Evolutionary conservation across 2,329 filamentous ascomycete species (phyloP), one percentile per base, ranked within the genome.

Genomic region (Botryotinia convoluta): DNA sequence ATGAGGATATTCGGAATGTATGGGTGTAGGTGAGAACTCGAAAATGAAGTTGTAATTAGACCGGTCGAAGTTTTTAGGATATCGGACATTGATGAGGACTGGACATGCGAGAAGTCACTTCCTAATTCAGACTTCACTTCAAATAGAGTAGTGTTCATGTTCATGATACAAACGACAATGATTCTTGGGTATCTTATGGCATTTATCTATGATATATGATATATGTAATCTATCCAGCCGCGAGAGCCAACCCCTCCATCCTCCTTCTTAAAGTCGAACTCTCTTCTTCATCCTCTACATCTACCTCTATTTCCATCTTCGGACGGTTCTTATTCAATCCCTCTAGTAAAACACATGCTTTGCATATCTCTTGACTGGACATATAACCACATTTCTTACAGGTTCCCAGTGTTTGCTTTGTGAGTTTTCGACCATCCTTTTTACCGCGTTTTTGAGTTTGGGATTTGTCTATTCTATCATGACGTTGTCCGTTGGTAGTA

Each of bases 331-430:
- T 98, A 81, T 99, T 99, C 65, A 99, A 82, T 0, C 92, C 93
- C 78, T 98, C 95, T 4, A 99, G 87, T 62, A 99, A 85, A 75
- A 91, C 92, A 81, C 96, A 99, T 0, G 96, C 96, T 83, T 99
- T 97, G 83, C 96, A 99, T 57, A 98, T 89, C 44, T 89, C 88
- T 82, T 99, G 96, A 78, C 95, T 98, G 3, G 96, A 97, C 82
- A 99, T 92, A 81, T 98, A 99, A 22, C 96, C 96, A 78, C 96
- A 99, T 70, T 89, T 91, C 79, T 91, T 89, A 80, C 96, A 99
- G 76, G 90, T 91, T 2, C 95, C 93, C 77, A 98, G 87, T 22
- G 91, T 90, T 82, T 95, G 93, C 79, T 89, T 87, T n/a, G 87
- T 83, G 18, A 83, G 75, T 75, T 83, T 84, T 68, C 80, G 74